A percentile compares a stretch with the other conserved stretches of the same genome.
These are phyloP conservation scores for Beauveria caledonica DNA, from an alignment of 2,329 filamentous ascomycete species.

Conservation along the genomic window DNA sequence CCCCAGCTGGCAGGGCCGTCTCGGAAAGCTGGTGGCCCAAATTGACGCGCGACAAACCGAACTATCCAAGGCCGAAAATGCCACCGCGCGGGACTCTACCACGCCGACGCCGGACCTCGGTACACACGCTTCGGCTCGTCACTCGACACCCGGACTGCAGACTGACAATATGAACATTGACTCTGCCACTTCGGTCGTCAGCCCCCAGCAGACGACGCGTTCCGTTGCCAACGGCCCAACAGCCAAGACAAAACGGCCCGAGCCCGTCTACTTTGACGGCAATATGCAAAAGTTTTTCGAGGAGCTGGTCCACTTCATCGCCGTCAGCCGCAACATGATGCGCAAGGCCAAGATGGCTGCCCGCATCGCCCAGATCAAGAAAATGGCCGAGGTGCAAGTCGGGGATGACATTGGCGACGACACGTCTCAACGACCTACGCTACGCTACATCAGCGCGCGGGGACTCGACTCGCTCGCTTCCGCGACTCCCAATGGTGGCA, in stretches of 20 bases:
- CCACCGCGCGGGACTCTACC: conserved; percentile 14
- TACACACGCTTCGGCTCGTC: not conserved
- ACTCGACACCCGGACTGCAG: not conserved
- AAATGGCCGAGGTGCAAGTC: conserved; percentile 50
- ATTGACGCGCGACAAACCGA: conserved; percentile 55
- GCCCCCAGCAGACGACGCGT: not conserved
- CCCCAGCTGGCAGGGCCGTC: conserved; percentile 50
- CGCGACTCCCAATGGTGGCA: conserved; percentile 16
- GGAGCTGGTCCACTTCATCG: conserved; percentile 72
- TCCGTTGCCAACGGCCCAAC: not conserved
- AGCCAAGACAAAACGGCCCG: conserved; percentile 32
- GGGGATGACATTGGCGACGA: conserved; percentile 39
- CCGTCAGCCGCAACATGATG: conserved; percentile 71
- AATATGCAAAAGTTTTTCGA: conserved; percentile 79
- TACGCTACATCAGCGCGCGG: conserved; percentile 32
- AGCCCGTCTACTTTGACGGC: conserved; percentile 83
- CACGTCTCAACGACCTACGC: conserved; percentile 13
- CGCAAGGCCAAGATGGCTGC: conserved; percentile 82
- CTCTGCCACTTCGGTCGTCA: not conserved
- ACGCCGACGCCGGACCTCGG: not conserved
- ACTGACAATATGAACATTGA: conserved; percentile 7
- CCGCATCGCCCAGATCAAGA: conserved; percentile 59
- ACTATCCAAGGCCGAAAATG: conserved; percentile 39
- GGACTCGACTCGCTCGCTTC: conserved; percentile 20
- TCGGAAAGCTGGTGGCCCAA: conserved; percentile 53